Evolutionary conservation across 345 rosid species (phyloP).

Genomic region (Crucihimalaya himalaica): DNA sequence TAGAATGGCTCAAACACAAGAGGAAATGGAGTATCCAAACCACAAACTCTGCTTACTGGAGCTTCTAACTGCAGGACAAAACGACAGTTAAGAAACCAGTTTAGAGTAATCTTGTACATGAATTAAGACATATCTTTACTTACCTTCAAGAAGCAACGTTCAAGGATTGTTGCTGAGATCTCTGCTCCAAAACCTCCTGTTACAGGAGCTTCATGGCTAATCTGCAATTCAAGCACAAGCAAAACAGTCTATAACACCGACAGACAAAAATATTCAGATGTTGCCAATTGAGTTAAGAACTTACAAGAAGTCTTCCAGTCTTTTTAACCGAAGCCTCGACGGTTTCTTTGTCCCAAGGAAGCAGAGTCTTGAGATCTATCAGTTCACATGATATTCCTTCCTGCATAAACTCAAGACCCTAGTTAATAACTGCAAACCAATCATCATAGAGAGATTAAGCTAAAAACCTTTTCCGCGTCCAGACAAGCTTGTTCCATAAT

Average conservation of each 20-base stretch:
- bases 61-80: conserved; percentile 73
- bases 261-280: neutral
- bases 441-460: conserved; percentile 1
- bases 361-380: conserved; percentile 75
- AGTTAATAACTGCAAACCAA: neutral
- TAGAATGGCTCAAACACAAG: conserved; percentile 93
- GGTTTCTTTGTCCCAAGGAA: conserved; percentile 95
- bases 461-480: conserved; percentile 69
- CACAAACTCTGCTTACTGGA: conserved; percentile 83
- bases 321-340: conserved; percentile 83
- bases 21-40: conserved; percentile 89
- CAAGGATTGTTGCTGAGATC: conserved; percentile 80
- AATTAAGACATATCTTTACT: neutral
- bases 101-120: neutral
- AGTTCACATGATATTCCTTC: conserved; percentile 92
- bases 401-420: conserved; percentile 40
- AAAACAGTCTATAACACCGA: neutral
- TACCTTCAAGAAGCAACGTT: conserved; percentile 85
- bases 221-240: conserved; percentile 44
- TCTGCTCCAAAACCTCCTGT: conserved; percentile 98
- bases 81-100: neutral
- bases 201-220: conserved; percentile 91
- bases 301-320: conserved; percentile 86
- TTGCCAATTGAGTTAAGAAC: conserved; percentile 11
- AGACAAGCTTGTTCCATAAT: conserved; percentile 82